A percentile compares a stretch with the other conserved stretches of the same genome.
Conservation (phyloP, 768 basidiomycete species). For the Pholiota conissans region DNA sequence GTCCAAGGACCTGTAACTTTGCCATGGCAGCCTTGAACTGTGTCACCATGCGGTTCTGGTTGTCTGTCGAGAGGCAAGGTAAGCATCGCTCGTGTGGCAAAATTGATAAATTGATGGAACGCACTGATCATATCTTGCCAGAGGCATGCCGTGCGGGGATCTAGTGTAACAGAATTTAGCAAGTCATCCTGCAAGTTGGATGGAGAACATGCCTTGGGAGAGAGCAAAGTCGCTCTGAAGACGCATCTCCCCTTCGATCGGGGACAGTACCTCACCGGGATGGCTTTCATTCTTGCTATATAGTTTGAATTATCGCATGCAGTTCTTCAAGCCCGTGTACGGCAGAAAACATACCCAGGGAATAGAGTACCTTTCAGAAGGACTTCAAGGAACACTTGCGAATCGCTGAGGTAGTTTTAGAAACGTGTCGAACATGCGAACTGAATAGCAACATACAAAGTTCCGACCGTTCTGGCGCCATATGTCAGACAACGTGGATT, state of each 20-base stretch:
- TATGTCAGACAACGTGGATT: not conserved
- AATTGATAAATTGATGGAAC: too few relatives aligned
- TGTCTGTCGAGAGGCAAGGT: conserved; percentile 4
- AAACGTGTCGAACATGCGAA: not conserved
- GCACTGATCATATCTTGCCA: conserved; percentile 20
- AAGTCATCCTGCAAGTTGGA: not conserved
- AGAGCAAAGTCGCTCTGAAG: conserved; percentile 36
- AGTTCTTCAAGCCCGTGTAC: too few relatives aligned
- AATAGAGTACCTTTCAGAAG: conserved; percentile 23
- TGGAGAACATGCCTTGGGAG: conserved; percentile 14
- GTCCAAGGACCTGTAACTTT: conserved; percentile 33
- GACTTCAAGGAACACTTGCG: conserved; percentile 37
- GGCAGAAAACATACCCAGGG: conserved; percentile 16
- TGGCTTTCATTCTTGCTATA: conserved; percentile 10
- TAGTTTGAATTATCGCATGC: too few relatives aligned
- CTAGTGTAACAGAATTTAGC: not conserved
- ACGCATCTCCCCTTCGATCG: conserved; percentile 37
- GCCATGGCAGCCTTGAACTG: conserved; percentile 31
- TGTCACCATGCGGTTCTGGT: conserved; percentile 22
- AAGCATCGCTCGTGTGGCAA: not conserved
- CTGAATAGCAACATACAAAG: conserved; percentile 14
- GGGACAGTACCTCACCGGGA: conserved; percentile 32
- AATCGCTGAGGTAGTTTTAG: conserved; percentile 19
- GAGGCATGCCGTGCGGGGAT: conserved; percentile 19
- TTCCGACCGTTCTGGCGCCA: conserved; percentile 23